Conservation (phyloP, 208 protist genomes). For the Naegleria fowleri region DNA sequence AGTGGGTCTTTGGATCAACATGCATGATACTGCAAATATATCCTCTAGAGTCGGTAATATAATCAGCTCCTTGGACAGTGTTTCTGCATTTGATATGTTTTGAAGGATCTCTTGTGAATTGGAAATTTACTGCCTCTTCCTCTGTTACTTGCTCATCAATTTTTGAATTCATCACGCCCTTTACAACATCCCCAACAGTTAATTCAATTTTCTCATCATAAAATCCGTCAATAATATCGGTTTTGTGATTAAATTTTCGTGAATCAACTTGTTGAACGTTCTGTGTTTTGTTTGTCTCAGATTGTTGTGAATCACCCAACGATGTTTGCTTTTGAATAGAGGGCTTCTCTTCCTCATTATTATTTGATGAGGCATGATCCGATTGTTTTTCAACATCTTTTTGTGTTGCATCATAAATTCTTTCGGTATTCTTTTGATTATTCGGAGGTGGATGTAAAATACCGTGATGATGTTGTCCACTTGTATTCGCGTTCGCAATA, state of each 20-base stretch:
- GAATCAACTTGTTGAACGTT: not conserved
- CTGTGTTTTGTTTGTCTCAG: not conserved
- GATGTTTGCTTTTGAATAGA: no score
- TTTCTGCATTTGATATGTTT: not conserved
- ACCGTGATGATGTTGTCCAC: not conserved
- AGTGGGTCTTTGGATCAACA: not conserved
- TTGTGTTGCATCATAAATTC: not conserved
- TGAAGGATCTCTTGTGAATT: not conserved
- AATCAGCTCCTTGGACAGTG: not conserved
- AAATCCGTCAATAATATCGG: not conserved
- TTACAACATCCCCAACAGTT: not conserved
- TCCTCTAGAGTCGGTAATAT: not conserved
- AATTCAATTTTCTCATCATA: not conserved
- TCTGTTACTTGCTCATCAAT: not conserved
- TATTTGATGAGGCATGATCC: no score
- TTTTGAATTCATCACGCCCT: not conserved
- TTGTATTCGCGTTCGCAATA: not conserved
- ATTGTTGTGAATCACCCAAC: not conserved
- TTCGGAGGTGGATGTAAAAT: not conserved
- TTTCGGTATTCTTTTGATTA: not conserved
- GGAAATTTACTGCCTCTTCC: not conserved
- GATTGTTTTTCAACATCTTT: not conserved
- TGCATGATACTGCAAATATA: not conserved
- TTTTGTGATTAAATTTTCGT: not conserved
- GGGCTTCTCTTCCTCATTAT: no score